These are phyloP conservation scores for Citrus inodora DNA, from an alignment of 345 rosid genomes.

Conservation along the genomic window DNA sequence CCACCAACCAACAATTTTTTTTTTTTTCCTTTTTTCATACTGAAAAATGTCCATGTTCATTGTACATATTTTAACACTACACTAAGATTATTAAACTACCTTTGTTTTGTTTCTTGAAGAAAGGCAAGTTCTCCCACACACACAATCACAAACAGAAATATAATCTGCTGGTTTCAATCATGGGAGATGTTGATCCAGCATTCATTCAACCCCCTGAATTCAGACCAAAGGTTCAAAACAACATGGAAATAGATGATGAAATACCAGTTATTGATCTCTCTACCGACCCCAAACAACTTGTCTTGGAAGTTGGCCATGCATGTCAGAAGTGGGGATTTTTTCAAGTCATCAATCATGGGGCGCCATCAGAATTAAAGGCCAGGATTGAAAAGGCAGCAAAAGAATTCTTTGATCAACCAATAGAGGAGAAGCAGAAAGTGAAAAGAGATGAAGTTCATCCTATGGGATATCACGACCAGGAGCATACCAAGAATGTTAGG, in stretches of 20 bases:
- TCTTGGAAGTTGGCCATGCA: slow-evolving; percentile 46
- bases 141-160: not conserved
- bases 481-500: slow-evolving; percentile 87
- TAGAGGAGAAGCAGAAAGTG: slow-evolving; percentile 62
- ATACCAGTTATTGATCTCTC: slow-evolving; percentile 66
- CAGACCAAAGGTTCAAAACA: slow-evolving; percentile 32
- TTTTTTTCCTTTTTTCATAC: not conserved
- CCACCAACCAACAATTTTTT: not conserved
- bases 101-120: not conserved
- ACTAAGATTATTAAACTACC: not conserved
- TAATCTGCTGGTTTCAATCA: slow-evolving; percentile 9
- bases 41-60: slow-evolving; percentile 2
- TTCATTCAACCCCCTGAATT: slow-evolving; percentile 55
- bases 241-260: slow-evolving; percentile 36
- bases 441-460: slow-evolving; percentile 61
- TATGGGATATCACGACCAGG: slow-evolving; percentile 71
- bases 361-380: slow-evolving; percentile 40
- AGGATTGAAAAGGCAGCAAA: slow-evolving; percentile 39
- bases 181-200: slow-evolving; percentile 51
- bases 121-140: not conserved
- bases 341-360: slow-evolving; percentile 83
- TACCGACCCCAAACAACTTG: slow-evolving; percentile 24
- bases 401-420: slow-evolving; percentile 46
- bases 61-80: not conserved
- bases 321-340: slow-evolving; percentile 89